Base-by-base conservation (phyloP, 1,284 basidiomycete genomes). In the Puccinia coronata region DNA sequence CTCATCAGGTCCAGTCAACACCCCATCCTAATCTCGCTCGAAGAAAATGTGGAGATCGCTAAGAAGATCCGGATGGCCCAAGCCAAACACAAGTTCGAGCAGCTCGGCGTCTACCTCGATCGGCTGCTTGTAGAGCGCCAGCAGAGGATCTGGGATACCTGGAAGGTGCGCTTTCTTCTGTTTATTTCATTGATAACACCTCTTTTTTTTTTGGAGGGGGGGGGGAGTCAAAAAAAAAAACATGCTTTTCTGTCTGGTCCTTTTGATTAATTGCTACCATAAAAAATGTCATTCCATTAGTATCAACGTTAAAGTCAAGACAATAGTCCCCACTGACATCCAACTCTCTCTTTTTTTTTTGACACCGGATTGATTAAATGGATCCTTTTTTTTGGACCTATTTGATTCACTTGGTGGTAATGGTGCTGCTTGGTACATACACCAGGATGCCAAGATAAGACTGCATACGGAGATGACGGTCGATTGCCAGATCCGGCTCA, bases 91-190 rank as follows among this genome's bases (percentile, higher is more conserved):
- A 79, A 71, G 67, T 67, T 67, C 25, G 77, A 79, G n/a, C 43
- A 47, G 18, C 53, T 70, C 8, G n/a, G 59, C 9, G 28, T n/a
- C 0, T 69, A 55, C 71, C 20, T 79, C 6, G 51, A 39, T 57
- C 39, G 51, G 34, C 47, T 39, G 16, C 28, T 70, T 11, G n/a
- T 25, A 1, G 77, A 79, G 28, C 43, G 63, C 28, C 59, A 79
- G 51, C 65, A 79, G 53, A 53, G 77, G 43, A 70, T 79, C 53
- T 79, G 77, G 77, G 34, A 65, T 69, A 79, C 43, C 36, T 79
- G 67, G 65, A 43, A 51, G 12, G 77, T 79, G 14, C 57, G 77
- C 53, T 12, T 18, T 25, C 65, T n/a, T n/a, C n/a, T n/a, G n/a
- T n/a, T n/a, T n/a, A n/a, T n/a, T n/a, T n/a, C n/a, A n/a, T n/a